Conservation (phyloP, 163 green algal species). For the Coccomyxa subellipsoidea region DNA sequence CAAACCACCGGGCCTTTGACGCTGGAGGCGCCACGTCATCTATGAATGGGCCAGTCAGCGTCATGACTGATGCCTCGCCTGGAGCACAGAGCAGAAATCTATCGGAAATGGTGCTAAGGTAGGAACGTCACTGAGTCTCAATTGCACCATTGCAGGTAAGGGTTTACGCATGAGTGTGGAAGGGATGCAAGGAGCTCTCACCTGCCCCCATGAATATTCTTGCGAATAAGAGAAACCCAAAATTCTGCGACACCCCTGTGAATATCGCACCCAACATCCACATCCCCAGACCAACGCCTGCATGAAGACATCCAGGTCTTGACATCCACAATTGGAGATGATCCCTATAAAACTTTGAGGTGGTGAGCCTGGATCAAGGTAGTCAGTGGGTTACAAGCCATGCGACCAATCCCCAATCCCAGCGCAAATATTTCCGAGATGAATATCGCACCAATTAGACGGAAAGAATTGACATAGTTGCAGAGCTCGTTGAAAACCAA, state of each 20-base stretch:
- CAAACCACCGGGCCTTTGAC: conserved; percentile 83
- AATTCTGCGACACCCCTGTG: conserved; percentile 56
- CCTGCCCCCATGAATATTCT: conserved; percentile 80
- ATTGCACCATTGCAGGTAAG: background rate
- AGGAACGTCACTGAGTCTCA: too few species aligned
- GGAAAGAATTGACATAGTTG: conserved; percentile 73
- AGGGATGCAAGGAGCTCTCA: background rate
- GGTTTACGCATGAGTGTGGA: background rate
- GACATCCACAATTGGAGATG: too few species aligned
- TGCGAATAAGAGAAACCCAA: conserved; percentile 25
- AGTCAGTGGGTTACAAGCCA: too few species aligned
- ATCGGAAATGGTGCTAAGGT: background rate
- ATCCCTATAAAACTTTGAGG: too few species aligned
- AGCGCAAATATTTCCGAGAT: too few species aligned
- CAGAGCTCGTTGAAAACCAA: conserved; percentile 84
- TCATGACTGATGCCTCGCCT: conserved; percentile 93
- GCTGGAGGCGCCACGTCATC: conserved; percentile 81
- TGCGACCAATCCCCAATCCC: too few species aligned
- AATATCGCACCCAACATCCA: conserved; percentile 65
- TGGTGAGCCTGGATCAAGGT: too few species aligned
- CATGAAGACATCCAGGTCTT: too few species aligned
- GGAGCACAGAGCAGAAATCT: too few species aligned
- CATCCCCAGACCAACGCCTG: conserved; percentile 66
- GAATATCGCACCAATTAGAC: conserved; percentile 77
- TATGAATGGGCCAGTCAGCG: conserved; percentile 60